phyloP scores from a whole-genome alignment of 2,329 filamentous ascomycete species.

The Talaromyces pinophilus region DNA sequence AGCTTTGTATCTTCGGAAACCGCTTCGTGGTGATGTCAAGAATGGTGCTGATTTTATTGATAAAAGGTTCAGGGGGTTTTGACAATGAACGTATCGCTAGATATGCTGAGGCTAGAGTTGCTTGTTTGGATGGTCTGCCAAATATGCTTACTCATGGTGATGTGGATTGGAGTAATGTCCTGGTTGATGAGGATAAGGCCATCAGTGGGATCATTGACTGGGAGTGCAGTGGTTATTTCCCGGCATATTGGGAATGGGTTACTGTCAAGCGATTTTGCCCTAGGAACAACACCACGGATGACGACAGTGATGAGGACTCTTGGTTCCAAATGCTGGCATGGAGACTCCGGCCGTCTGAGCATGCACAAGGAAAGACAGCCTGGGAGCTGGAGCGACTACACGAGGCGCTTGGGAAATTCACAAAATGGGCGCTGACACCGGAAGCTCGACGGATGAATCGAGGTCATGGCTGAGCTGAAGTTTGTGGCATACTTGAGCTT shows the following conservation, averaged over 20 bases:
- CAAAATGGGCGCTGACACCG: background rate
- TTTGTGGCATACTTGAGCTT: background rate
- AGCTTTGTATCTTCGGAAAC: background rate
- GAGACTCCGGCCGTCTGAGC: background rate
- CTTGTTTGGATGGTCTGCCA: background rate
- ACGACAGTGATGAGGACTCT: too few relatives aligned
- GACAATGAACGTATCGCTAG: background rate
- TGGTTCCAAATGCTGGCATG: background rate
- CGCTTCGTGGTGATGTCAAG: background rate
- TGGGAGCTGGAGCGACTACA: background rate
- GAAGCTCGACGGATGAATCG: background rate
- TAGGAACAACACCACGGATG: too few relatives aligned
- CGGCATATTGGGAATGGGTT: too few relatives aligned
- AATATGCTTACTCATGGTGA: background rate
- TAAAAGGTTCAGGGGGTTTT: background rate
- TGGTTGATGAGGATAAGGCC: too few relatives aligned
- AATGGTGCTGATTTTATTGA: background rate
- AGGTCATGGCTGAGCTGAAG: background rate
- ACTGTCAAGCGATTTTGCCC: too few relatives aligned
- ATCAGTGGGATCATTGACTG: too few relatives aligned
- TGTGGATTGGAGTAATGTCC: background rate
- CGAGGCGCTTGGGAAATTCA: background rate
- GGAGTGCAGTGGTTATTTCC: too few relatives aligned
- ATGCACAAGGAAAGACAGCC: background rate
- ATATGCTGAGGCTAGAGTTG: too few relatives aligned